These are phyloP conservation scores for Fonsecaea pedrosoi DNA, from an alignment of 2,329 filamentous ascomycete genomes.

Conservation along the genomic window DNA sequence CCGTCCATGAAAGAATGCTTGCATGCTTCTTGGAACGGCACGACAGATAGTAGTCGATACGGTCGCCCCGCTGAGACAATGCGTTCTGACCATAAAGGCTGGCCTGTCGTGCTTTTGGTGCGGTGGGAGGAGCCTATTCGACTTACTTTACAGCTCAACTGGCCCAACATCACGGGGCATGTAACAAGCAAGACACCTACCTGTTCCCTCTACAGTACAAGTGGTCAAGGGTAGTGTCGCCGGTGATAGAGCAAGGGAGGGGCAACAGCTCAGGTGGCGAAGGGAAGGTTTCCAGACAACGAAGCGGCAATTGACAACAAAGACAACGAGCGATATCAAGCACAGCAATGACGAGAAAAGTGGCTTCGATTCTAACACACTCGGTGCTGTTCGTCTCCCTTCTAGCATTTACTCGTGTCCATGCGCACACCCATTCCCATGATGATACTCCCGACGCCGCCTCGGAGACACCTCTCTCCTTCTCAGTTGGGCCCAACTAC, in stretches of 20 bases:
- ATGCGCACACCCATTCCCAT: not conserved
- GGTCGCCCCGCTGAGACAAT: not conserved
- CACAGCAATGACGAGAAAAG: not conserved
- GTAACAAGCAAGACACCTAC: not conserved
- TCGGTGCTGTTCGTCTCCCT: slow-evolving; percentile 1
- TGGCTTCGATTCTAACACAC: not conserved
- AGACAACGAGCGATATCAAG: not conserved
- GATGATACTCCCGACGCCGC: not conserved
- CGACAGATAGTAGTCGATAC: not conserved
- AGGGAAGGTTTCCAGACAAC: not conserved
- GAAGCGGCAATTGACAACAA: not conserved
- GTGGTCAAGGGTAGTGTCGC: not conserved
- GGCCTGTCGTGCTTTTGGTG: not conserved
- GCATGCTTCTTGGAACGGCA: not conserved
- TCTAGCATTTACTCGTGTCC: not conserved
- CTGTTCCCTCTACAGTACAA: not conserved
- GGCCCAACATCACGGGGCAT: not conserved
- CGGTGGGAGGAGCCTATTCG: not conserved
- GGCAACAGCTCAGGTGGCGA: not conserved
- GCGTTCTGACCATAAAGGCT: not conserved
- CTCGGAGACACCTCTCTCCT: slow-evolving; percentile 11
- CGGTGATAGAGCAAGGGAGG: not conserved
- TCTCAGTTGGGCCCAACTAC: slow-evolving; percentile 39
- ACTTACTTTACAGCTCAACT: not conserved
- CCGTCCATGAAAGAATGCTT: not conserved